Evolutionary conservation across 140 eudicot genomes (phyloP), one percentile per base, ranked within the genome.

Genomic region (Anethum foeniculum): DNA sequence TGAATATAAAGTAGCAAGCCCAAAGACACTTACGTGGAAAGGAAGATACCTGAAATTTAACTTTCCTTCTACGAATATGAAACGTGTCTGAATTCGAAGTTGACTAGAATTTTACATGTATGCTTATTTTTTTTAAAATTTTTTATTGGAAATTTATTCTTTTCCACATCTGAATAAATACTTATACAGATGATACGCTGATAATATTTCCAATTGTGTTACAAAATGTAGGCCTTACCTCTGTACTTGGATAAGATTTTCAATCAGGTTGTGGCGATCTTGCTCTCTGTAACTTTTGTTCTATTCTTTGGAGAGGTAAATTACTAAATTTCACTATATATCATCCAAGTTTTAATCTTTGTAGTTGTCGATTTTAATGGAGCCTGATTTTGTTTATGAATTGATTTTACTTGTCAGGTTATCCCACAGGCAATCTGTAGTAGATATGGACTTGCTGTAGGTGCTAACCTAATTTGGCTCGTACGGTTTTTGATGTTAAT

Each of bases 361-460:
- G 34, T 73, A 38, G 12, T 49, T n/a, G 14, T 81, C 56, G 58
- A 68, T 79, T 54, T 79, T 16, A 43, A 28, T 39, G 44, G 71
- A 75, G 64, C 38, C 46, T 76, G 69, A 36, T 21, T 68, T 32
- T 87, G 43, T 34, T 51, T 7, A 25, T 71, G 44, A 75, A 71
- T 5, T 41, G 46, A 41, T 68, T 52, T 11, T 76, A n/a, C 71
- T 76, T 86, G 12, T 58, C 89, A 94, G 98, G 99, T 95, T 84
- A 95, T 95, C 85, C 99, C 99, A 36, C 99, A 95, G 93, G 91
- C 99, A 72, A 86, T 90, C 69, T 95, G 97, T 81, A 90, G 96
- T 78, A 89, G 99, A 86, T 95, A 95, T 91, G 99, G 99, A 81
- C 97, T 95, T 28, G 99, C 99, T 77, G 94, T 95, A 6, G 99